phyloP scores from a whole-genome alignment of 2,329 filamentous ascomycete genomes.

The Bimuria novae-zelandiae region DNA sequence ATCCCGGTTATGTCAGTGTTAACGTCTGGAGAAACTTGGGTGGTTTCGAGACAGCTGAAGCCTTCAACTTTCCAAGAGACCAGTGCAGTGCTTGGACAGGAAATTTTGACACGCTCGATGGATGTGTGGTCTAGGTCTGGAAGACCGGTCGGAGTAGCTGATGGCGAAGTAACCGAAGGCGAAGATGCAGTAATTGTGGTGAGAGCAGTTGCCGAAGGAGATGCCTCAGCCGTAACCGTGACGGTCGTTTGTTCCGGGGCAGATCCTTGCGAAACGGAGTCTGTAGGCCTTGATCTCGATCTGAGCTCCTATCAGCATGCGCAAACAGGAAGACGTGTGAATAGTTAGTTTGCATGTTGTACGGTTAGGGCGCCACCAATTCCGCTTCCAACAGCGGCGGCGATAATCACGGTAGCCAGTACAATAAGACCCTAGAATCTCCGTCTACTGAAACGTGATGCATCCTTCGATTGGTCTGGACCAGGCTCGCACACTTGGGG shows the following conservation, averaged over 20 bases:
- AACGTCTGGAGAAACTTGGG: neutral
- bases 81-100: neutral
- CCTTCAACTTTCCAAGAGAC: neutral
- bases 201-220: neutral
- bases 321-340: no score
- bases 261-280: no score
- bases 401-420: neutral
- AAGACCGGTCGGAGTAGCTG: neutral
- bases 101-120: neutral
- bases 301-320: neutral
- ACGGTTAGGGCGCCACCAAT: neutral
- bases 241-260: neutral
- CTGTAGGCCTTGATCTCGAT: no score
- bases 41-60: neutral
- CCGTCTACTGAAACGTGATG: neutral
- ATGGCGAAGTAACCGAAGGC: neutral
- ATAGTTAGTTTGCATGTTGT: neutral
- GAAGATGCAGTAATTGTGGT: no score
- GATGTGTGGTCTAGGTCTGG: neutral
- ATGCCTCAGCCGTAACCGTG: neutral
- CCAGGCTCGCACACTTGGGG: neutral
- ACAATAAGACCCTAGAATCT: neutral
- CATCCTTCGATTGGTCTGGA: neutral
- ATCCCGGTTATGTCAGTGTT: neutral
- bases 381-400: neutral